These are phyloP conservation scores for Zymoseptoria tritici DNA, from an alignment of 2,329 filamentous ascomycete genomes.

Conservation along the genomic window DNA sequence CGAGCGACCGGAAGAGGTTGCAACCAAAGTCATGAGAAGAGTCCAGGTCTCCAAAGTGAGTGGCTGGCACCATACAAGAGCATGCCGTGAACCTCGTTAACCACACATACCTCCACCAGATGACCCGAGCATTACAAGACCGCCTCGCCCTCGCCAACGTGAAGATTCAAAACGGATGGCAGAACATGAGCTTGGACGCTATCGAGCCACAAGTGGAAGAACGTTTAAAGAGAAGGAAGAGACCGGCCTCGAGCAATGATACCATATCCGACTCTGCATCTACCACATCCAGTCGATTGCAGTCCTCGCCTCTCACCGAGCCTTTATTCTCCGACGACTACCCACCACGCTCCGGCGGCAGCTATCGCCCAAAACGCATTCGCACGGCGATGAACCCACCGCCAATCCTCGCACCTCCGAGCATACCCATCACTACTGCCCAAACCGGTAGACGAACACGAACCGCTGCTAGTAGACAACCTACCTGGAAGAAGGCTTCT, in stretches of 20 bases:
- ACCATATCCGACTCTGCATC: conserved; percentile 81
- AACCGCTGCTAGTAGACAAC: conserved; percentile 33
- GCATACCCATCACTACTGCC: conserved; percentile 16
- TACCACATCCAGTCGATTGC: conserved; percentile 69
- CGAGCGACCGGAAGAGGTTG: conserved; percentile 29
- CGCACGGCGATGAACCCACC: conserved; percentile 2
- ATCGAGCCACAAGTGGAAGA: conserved; percentile 81
- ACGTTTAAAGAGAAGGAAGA: conserved; percentile 66
- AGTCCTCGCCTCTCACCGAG: conserved; percentile 72
- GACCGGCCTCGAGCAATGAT: conserved; percentile 55
- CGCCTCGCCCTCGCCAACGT: conserved; percentile 92
- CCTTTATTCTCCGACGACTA: conserved; percentile 80
- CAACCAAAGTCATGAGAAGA: conserved; percentile 30
- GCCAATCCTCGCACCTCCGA: not conserved
- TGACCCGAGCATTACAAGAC: conserved; percentile 86
- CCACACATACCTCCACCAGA: conserved; percentile 47
- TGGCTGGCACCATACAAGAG: conserved; percentile 1
- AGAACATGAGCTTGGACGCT: conserved; percentile 76
- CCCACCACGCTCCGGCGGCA: conserved; percentile 60
- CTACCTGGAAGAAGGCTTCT: conserved; percentile 69
- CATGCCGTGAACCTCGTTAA: conserved; percentile 4
- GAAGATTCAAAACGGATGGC: conserved; percentile 93
- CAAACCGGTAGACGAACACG: conserved; percentile 26
- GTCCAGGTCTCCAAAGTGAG: conserved; percentile 35
- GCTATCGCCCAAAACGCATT: conserved; percentile 24